phyloP scores from a whole-genome alignment of 2,329 filamentous ascomycete genomes.

The Aquanectria penicillioides region DNA sequence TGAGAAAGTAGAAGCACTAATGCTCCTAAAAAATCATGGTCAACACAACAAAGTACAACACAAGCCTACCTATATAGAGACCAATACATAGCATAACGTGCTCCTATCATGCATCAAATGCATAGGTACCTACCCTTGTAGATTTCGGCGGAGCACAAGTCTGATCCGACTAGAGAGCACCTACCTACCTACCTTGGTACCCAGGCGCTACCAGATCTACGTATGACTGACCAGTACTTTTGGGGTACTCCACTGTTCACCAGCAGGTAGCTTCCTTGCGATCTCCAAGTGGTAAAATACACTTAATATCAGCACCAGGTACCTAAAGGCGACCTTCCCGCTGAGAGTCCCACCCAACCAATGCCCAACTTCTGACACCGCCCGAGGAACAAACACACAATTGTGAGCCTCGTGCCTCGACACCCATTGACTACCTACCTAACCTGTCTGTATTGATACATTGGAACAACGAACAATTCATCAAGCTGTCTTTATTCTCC shows the following conservation, averaged over 20 bases:
- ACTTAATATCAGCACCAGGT: not conserved
- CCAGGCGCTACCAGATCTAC: not conserved
- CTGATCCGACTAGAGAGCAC: not conserved
- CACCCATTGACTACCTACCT: not conserved
- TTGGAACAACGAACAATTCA: too few relatives aligned
- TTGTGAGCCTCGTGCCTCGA: too few relatives aligned
- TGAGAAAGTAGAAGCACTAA: too few relatives aligned
- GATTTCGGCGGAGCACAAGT: not conserved
- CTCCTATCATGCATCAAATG: too few relatives aligned
- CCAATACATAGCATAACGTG: too few relatives aligned
- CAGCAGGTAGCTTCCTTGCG: not conserved
- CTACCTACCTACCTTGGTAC: not conserved
- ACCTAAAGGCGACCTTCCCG: constrained; percentile 1
- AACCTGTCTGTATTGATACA: too few relatives aligned
- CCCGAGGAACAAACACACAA: constrained; percentile 13
- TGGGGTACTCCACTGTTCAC: too few relatives aligned
- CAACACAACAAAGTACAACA: too few relatives aligned
- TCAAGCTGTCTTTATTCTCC: too few relatives aligned
- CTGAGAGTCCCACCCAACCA: constrained; percentile 18
- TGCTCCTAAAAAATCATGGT: too few relatives aligned
- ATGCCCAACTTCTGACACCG: constrained; percentile 24
- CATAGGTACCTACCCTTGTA: not conserved
- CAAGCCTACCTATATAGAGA: too few relatives aligned
- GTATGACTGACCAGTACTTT: too few relatives aligned
- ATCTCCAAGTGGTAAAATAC: not conserved